These are phyloP conservation scores for Anthoceros angustus DNA, from an alignment of 225 moss, liverwort and hornwort genomes.

Conservation along the genomic window DNA sequence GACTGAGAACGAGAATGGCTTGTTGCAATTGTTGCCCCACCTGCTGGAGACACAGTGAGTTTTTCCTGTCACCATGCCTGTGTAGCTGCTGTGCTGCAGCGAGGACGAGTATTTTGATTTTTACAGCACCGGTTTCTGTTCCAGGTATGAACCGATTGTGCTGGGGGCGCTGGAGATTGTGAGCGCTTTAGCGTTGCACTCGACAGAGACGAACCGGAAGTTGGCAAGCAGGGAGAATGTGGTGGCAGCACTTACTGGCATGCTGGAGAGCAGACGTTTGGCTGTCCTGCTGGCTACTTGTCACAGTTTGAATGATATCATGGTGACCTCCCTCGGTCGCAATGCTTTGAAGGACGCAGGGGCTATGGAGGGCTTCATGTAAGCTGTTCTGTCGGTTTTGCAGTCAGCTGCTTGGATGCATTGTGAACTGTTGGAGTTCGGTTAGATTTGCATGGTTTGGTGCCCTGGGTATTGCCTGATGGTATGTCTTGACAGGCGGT, in stretches of 20 bases:
- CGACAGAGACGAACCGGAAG: not conserved
- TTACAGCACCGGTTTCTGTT: not conserved
- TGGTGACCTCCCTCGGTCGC: slow-evolving; percentile 32
- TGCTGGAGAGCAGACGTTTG: not conserved
- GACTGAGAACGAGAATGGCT: not conserved
- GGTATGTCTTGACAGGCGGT: slow-evolving; percentile 26
- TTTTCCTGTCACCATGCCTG: not conserved
- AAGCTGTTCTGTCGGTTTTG: slow-evolving; percentile 15
- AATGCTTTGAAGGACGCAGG: slow-evolving; percentile 24
- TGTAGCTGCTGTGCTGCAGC: not conserved
- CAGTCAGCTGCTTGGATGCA: not conserved
- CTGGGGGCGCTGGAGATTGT: not conserved
- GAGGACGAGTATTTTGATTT: not conserved
- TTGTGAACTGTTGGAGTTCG: not conserved
- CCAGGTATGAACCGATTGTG: not conserved
- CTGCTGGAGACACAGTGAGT: not conserved
- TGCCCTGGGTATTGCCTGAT: slow-evolving; percentile 7
- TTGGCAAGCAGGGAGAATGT: not conserved
- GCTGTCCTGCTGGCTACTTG: slow-evolving; percentile 9
- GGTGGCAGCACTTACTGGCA: not conserved
- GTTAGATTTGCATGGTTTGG: not conserved
- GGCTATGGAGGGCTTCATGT: slow-evolving; percentile 35
- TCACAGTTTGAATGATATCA: slow-evolving; percentile 39
- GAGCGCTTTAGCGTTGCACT: not conserved
- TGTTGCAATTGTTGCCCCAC: not conserved